phyloP scores from a whole-genome alignment of 2,329 filamentous ascomycete species.

The Xylaria sp. region DNA sequence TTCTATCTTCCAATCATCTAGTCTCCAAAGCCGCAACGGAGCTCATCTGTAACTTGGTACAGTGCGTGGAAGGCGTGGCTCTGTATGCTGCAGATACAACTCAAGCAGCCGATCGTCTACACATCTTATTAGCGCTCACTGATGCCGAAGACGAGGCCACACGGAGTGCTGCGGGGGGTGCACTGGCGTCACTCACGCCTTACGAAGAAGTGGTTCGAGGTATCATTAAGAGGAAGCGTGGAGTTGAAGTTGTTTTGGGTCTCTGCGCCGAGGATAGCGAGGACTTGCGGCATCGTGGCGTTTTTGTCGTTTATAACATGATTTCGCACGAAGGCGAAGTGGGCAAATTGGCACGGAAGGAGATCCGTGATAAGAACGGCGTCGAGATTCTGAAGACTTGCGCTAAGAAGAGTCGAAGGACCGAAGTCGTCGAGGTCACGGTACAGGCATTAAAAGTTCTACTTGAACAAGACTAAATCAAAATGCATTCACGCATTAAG shows the following conservation, averaged over 20 bases:
- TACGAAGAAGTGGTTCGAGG: slow-evolving; percentile 79
- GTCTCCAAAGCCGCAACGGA: slow-evolving; percentile 88
- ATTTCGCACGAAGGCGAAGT: slow-evolving; percentile 73
- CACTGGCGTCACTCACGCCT: slow-evolving; percentile 83
- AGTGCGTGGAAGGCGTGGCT: slow-evolving; percentile 71
- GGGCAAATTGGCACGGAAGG: slow-evolving; percentile 69
- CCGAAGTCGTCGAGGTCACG: slow-evolving; percentile 76
- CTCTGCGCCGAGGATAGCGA: slow-evolving; percentile 80
- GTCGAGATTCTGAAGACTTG: slow-evolving; percentile 75
- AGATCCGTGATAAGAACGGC: slow-evolving; percentile 70
- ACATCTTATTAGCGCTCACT: slow-evolving; percentile 86
- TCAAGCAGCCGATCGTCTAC: slow-evolving; percentile 77
- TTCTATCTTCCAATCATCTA: slow-evolving; percentile 79
- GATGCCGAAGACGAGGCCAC: slow-evolving; percentile 86
- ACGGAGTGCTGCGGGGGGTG: slow-evolving; percentile 85
- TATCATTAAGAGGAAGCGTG: slow-evolving; percentile 76
- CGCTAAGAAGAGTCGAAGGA: slow-evolving; percentile 74
- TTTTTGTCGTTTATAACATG: slow-evolving; percentile 80
- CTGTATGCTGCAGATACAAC: slow-evolving; percentile 75
- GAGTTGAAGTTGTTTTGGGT: slow-evolving; percentile 80
- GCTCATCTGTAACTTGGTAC: slow-evolving; percentile 89
- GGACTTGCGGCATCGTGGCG: slow-evolving; percentile 76
- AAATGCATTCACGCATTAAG: not conserved
- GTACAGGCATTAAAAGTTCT: slow-evolving; percentile 79
- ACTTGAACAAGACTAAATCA: slow-evolving; percentile 55